Percentiles rank a stretch among this genome's conserved stretches.
These are phyloP conservation scores for Podospora didyma DNA, from an alignment of 495 filamentous ascomycete genomes.

Conservation along the genomic window DNA sequence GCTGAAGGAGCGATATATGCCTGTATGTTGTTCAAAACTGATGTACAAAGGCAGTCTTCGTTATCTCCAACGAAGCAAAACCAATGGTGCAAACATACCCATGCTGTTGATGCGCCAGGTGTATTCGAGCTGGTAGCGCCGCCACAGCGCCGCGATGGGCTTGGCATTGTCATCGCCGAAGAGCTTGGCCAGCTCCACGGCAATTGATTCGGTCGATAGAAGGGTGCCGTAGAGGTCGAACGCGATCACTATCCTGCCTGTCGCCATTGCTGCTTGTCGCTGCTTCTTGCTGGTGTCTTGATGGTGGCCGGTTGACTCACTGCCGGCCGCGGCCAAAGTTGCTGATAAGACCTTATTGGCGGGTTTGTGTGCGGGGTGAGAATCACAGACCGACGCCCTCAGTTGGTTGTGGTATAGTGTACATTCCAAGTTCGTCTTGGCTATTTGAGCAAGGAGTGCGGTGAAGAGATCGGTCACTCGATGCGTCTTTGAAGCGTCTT, in stretches of 20 bases:
- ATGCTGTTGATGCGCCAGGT: constrained; percentile 81
- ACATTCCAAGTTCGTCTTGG: too few species aligned
- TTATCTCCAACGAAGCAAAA: background rate
- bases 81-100: too few species aligned
- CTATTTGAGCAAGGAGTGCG: too few species aligned
- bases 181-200: constrained; percentile 44
- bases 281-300: background rate
- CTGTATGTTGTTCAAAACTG: background rate
- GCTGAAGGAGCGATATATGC: constrained; percentile 60
- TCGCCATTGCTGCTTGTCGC: constrained; percentile 6
- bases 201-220: constrained; percentile 65
- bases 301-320: constrained; percentile 11
- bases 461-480: too few species aligned
- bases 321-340: too few species aligned
- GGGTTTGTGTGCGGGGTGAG: background rate
- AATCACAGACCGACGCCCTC: too few species aligned
- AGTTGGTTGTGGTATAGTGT: too few species aligned
- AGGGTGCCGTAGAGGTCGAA: constrained; percentile 78
- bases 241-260: constrained; percentile 49
- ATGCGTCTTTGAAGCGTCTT: too few species aligned
- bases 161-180: constrained; percentile 53
- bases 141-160: constrained; percentile 50
- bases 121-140: constrained; percentile 68
- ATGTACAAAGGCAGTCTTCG: background rate
- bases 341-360: background rate